A percentile compares a stretch with the other conserved stretches of the same genome.
phyloP scores from a whole-genome alignment of 805 yeast genomes.

The Myxozyma lipomycoides region DNA sequence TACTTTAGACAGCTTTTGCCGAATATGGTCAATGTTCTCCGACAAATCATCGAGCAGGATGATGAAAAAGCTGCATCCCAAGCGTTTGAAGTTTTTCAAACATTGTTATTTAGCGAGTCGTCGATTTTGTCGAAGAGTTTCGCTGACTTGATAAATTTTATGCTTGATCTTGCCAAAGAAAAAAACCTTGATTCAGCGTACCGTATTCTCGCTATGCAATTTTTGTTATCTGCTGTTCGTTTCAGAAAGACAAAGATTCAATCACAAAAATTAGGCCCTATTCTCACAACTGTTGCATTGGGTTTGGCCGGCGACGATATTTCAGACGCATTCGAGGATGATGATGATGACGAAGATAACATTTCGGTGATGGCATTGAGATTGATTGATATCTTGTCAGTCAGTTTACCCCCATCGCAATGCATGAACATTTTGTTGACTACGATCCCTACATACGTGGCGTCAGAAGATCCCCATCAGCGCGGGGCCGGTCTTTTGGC shows the following conservation, averaged over 20 bases:
- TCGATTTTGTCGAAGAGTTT: constrained; percentile 74
- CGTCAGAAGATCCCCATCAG: constrained; percentile 65
- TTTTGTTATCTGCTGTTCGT: constrained; percentile 71
- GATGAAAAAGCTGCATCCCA: constrained; percentile 70
- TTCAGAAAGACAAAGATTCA: constrained; percentile 77
- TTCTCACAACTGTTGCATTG: constrained; percentile 67
- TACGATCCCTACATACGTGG: constrained; percentile 38
- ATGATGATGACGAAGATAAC: constrained; percentile 85
- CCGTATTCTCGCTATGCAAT: constrained; percentile 78
- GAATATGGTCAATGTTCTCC: constrained; percentile 72
- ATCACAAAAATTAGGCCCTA: constrained; percentile 78
- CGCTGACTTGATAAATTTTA: constrained; percentile 61
- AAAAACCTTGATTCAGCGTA: constrained; percentile 67
- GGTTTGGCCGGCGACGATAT: constrained; percentile 70
- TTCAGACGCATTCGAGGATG: constrained; percentile 82
- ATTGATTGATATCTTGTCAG: constrained; percentile 70
- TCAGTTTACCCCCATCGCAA: constrained; percentile 88
- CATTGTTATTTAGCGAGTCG: constrained; percentile 69
- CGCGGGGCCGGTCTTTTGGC: constrained; percentile 85
- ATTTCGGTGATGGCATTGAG: constrained; percentile 77
- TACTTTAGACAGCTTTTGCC: constrained; percentile 69
- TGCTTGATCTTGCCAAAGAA: constrained; percentile 63
- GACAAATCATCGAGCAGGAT: constrained; percentile 62
- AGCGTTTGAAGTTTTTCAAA: constrained; percentile 80
- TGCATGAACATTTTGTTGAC: constrained; percentile 73